These are phyloP conservation scores for Botryobasidium botryosum DNA, from an alignment of 768 basidiomycete species.

Conservation along the genomic window DNA sequence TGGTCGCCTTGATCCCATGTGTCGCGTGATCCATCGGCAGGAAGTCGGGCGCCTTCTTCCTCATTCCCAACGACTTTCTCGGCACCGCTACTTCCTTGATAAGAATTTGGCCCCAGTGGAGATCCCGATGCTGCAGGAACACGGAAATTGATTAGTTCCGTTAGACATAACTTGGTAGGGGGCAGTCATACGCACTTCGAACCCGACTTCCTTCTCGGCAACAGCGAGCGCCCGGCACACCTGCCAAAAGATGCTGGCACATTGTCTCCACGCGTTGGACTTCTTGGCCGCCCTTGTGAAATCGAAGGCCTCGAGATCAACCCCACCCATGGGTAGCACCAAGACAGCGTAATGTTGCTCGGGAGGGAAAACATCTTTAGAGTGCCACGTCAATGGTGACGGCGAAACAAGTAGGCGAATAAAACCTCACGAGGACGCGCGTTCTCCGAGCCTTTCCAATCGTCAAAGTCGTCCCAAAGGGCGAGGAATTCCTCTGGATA, in stretches of 20 bases:
- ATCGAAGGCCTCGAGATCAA: constrained; percentile 73
- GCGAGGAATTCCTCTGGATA: constrained; percentile 68
- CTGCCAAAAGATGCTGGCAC: constrained; percentile 83
- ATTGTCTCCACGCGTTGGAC: constrained; percentile 56
- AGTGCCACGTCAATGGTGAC: too few relatives aligned
- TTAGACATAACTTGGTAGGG: background rate
- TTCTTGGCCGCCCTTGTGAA: constrained; percentile 33
- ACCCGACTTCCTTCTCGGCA: constrained; percentile 65
- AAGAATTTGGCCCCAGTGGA: constrained; percentile 97
- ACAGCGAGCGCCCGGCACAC: constrained; percentile 56
- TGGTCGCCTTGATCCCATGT: constrained; percentile 59
- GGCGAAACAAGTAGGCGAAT: background rate
- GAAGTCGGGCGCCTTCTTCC: background rate
- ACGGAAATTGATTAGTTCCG: background rate
- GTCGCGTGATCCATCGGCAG: constrained; percentile 45
- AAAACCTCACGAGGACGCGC: constrained; percentile 55
- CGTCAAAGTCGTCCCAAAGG: constrained; percentile 76
- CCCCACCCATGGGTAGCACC: constrained; percentile 76
- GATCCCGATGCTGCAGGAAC: constrained; percentile 69
- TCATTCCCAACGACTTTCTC: background rate
- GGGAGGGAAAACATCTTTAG: constrained; percentile 50
- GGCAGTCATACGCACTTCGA: constrained; percentile 48
- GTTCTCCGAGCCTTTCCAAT: constrained; percentile 62
- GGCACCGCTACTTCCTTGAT: constrained; percentile 28
- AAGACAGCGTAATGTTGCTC: constrained; percentile 81